These are phyloP conservation scores for Phytophthora citricola DNA, from an alignment of 352 stramenopile species.

Conservation along the genomic window DNA sequence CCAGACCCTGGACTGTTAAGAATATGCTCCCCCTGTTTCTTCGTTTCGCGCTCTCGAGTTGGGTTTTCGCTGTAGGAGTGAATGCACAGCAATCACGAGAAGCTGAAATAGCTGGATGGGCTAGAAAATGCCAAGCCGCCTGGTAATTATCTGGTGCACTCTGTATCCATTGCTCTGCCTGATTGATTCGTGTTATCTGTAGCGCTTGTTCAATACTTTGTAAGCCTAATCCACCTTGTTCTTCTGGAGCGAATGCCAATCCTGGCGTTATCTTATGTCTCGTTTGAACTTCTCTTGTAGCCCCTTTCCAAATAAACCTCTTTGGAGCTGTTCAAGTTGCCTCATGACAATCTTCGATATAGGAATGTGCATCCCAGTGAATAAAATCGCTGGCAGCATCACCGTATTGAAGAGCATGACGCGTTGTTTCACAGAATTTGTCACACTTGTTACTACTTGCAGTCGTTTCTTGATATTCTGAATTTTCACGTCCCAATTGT, in stretches of 20 bases:
- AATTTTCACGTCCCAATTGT: slow-evolving; percentile 10
- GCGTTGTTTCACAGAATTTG: slow-evolving; percentile 7
- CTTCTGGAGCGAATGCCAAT: background rate
- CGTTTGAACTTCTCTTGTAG: background rate
- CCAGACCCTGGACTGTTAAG: background rate
- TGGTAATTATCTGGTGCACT: background rate
- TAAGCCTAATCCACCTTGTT: background rate
- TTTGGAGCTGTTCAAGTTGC: slow-evolving; percentile 13
- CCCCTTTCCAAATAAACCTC: slow-evolving; percentile 11
- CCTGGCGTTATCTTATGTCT: background rate
- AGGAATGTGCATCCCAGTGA: slow-evolving; percentile 8
- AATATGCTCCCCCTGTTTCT: too few species aligned
- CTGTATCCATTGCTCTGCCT: background rate
- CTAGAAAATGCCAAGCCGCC: background rate
- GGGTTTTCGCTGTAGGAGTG: background rate
- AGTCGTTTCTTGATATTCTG: slow-evolving; percentile 2
- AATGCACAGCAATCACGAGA: background rate
- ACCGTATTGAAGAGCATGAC: slow-evolving; percentile 10
- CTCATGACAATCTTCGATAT: background rate
- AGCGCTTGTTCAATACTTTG: background rate
- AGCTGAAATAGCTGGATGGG: background rate
- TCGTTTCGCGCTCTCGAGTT: background rate
- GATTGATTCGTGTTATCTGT: background rate
- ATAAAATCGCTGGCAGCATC: slow-evolving; percentile 5
- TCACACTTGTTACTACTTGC: background rate